A percentile compares a stretch with the other conserved stretches of the same genome.
phyloP scores from a whole-genome alignment of 139 green algal species.

The Mychonastes homosphaera region DNA sequence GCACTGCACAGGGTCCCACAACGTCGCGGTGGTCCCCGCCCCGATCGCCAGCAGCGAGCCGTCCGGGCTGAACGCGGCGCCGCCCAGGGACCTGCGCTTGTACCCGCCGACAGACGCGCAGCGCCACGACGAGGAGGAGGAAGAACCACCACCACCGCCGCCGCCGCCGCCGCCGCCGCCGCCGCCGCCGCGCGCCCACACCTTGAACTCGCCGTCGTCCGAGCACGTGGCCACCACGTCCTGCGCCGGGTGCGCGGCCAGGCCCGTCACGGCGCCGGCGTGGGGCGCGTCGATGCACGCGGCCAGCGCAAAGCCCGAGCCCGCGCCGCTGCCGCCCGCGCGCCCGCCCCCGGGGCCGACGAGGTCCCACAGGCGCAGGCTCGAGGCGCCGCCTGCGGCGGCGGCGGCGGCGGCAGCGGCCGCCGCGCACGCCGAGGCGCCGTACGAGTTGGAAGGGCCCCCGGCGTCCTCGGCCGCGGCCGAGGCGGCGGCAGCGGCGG shows the following conservation, averaged over 20 bases:
- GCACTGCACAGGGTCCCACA: slow-evolving; percentile 51
- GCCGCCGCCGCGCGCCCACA: slow-evolving; percentile 31
- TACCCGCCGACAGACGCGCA: slow-evolving; percentile 38
- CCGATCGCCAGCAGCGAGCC: slow-evolving; percentile 60
- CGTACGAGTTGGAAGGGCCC: not conserved
- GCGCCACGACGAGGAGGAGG: slow-evolving; percentile 5
- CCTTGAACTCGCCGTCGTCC: slow-evolving; percentile 25
- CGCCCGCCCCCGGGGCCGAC: no score
- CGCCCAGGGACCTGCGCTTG: slow-evolving; percentile 33
- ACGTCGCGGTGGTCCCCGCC: slow-evolving; percentile 27
- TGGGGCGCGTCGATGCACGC: slow-evolving; percentile 38
- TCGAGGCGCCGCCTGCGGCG: slow-evolving; percentile 49
- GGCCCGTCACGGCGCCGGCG: slow-evolving; percentile 20
- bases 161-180: not conserved
- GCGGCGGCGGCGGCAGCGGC: slow-evolving; percentile 1
- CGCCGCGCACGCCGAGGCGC: not conserved
- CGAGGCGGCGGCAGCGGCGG: no score
- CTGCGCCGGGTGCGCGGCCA: slow-evolving; percentile 34
- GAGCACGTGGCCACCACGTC: slow-evolving; percentile 39
- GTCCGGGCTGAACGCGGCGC: slow-evolving; percentile 52
- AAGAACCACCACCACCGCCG: not conserved
- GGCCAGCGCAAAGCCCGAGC: slow-evolving; percentile 37
- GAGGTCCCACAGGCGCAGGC: slow-evolving; percentile 83
- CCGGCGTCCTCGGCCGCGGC: no score
- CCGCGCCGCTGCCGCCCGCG: no score